Evolutionary conservation across 495 filamentous ascomycete genomes (phyloP), one percentile per base, ranked within the genome.

Genomic region (Penicillium cataractarum): DNA sequence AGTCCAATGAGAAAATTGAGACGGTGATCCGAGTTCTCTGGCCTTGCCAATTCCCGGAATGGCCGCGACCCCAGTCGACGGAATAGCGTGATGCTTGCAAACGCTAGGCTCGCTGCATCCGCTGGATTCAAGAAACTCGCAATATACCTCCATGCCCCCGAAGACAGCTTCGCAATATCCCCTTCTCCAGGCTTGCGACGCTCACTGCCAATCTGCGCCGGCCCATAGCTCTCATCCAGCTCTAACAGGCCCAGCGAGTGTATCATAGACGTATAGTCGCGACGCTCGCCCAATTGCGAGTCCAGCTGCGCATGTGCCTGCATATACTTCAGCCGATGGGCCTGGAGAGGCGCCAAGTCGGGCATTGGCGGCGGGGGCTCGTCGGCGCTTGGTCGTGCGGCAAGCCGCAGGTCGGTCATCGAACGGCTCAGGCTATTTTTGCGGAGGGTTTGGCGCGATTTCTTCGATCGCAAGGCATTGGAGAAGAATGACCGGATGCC

Each of bases 261-360:
- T 29, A 84, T 70, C 19, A 83, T 76, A 12, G 75, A 71, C 0
- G 82, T 83, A 51, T 81, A 78, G 62, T 84, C 81, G 54, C 67
- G 66, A 55, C 70, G 70, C 59, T 84, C 82, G 7, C 82, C 82
- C n/a, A 81, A 70, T 60, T 84, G 80, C 1, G 71, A 72, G 56
- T 84, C 80, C 6, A 78, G 58, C 27, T 72, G 60, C 3, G 70
- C 64, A 53, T 75, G 71, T 1, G 65, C 29, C 10, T 69, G 59
- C 48, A 59, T 63, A 63, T 81, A 81, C 61, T 79, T 80, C n/a
- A 67, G 55, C 42, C 75, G 69, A 53, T 81, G 79, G 24, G 71
- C 71, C 40, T 77, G 64, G 35, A 80, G 66, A 1, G 78, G 78
- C 15, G 79, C 71, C 3, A 79, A 60, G 17, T 69, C 55, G 12